phyloP scores from a whole-genome alignment of 2,329 filamentous ascomycete species.

The Pseudocercospora pini-densiflorae region DNA sequence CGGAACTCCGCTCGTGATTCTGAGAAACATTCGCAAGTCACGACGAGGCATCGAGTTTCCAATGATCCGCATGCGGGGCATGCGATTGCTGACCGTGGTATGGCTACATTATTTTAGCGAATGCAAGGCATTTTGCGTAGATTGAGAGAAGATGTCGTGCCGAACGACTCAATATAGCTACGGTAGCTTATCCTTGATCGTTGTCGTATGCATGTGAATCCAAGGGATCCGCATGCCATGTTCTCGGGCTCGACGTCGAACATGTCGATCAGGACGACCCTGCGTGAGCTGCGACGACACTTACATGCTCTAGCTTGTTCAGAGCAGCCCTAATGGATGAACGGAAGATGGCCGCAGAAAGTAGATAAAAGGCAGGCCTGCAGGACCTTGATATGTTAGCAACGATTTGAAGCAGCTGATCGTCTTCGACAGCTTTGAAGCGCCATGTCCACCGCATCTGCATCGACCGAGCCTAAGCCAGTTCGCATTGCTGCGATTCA shows the following conservation, averaged over 20 bases:
- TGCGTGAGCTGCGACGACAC: neutral
- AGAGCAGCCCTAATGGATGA: neutral
- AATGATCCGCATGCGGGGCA: neutral
- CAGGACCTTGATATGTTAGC: neutral
- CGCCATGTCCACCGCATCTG: neutral
- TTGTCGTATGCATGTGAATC: neutral
- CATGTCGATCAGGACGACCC: neutral
- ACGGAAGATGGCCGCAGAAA: neutral
- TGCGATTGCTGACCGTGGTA: neutral
- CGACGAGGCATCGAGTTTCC: neutral
- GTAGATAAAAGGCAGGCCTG: neutral
- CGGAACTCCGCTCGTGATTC: neutral
- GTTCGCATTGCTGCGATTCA: constrained; percentile 18
- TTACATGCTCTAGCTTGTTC: too few relatives aligned
- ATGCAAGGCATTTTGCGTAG: too few relatives aligned
- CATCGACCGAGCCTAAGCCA: constrained; percentile 6
- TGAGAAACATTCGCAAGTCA: neutral
- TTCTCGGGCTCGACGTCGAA: neutral
- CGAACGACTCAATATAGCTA: neutral
- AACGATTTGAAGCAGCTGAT: neutral
- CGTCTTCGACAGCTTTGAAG: neutral
- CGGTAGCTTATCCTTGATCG: neutral
- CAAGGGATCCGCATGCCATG: neutral
- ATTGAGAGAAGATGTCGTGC: too few relatives aligned
- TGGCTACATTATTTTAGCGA: neutral